Evolutionary conservation across 2,329 filamentous ascomycete genomes (phyloP), one percentile per base, ranked within the genome.

Genomic region (Cryphonectria nitschkei): DNA sequence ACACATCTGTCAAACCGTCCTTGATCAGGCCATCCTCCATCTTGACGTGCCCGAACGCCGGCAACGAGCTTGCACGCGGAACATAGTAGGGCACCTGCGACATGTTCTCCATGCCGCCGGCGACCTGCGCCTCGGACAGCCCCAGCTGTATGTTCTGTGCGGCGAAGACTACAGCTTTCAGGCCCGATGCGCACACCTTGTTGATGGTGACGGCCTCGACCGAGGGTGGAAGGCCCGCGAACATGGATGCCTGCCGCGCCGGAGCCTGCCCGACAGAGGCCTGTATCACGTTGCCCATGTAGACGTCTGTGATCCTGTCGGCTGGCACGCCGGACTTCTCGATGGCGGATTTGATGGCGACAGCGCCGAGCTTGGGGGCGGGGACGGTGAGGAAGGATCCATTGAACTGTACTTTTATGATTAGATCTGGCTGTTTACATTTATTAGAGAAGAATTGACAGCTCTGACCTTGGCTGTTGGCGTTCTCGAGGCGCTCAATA

Each of bases 51-150:
- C 96, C 96, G 77, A 98, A 98, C 0, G 94, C 85, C 0, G 95
- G 93, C 75, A 96, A 86, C 73, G 92, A 89, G 77, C 90, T 93
- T n/a, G 94, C 89, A 43, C 96, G 90, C 9, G 92, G 90, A 41
- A 97, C 83, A 79, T 98, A 98, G 82, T 97, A 97, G 2, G 96
- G 96, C 5, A 97, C 94, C 54, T 92, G 88, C 7, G 93, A 93
- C 96, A 99, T 99, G 82, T 93, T 98, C 84, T 99, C 96, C 93
- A 99, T 98, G 68, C 96, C 96, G 73, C 96, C 96, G 1, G 96
- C 96, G 9, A 98, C 87, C 80, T 97, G 93, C 0, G 93, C 95
- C 77, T 97, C 93, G 22, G 94, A 89, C 13, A 97, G 87, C 6
- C 96, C 95, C 14, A 99, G 88, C 82, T 98, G 93, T 76, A 98